These are phyloP conservation scores for Tulasnella sp. DNA, from an alignment of 768 basidiomycete species.

Conservation along the genomic window DNA sequence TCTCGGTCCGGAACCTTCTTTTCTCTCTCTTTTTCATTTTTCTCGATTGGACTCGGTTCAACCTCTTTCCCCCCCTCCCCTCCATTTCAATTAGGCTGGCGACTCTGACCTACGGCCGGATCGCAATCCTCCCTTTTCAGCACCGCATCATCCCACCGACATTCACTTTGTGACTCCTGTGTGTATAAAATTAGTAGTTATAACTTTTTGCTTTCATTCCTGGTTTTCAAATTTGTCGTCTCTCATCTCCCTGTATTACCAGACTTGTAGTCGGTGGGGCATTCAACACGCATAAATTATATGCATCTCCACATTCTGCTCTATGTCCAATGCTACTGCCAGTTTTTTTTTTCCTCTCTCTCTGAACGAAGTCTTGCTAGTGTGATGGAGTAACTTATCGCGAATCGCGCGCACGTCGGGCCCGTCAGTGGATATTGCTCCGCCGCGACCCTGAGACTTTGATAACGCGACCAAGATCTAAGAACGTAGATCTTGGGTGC, in stretches of 20 bases:
- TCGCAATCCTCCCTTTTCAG: not conserved
- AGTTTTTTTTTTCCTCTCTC: not conserved
- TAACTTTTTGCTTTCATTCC: not conserved
- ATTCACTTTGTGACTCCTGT: conserved; percentile 2
- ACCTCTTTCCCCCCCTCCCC: not conserved
- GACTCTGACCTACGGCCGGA: not conserved
- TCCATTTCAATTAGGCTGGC: not conserved
- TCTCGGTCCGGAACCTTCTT: conserved; percentile 14
- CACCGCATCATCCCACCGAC: not conserved
- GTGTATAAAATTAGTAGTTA: conserved; percentile 5
- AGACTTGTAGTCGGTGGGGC: conserved; percentile 11
- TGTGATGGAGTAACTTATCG: not conserved
- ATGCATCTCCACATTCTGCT: not conserved
- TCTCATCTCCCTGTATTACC: conserved; percentile 8
- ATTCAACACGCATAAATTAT: not conserved
- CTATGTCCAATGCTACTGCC: not conserved
- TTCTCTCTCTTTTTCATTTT: not conserved
- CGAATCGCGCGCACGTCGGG: not conserved
- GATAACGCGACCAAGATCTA: not conserved
- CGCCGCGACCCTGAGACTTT: not conserved
- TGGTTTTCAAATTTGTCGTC: not conserved
- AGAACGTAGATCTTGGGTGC: not conserved
- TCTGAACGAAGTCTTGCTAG: not conserved
- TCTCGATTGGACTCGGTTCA: not conserved
- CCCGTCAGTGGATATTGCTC: not conserved